phyloP scores from a whole-genome alignment of 129 eudicot species.

The sunflower (Helianthus annuus) region HanXRQr2.0-SUNRISE NC_035446.2:135956523-135957022 shows the following conservation, averaged over 20 bases:
- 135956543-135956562: too few species aligned
- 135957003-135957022: slow-evolving; percentile 3
- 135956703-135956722: slow-evolving; percentile 25
- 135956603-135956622: not conserved
- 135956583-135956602: not conserved
- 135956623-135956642: slow-evolving; percentile 28
- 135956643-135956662: slow-evolving; percentile 1
- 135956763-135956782: slow-evolving; percentile 7
- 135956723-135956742: slow-evolving; percentile 37
- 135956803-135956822: slow-evolving; percentile 6
- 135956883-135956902: slow-evolving; percentile 2
- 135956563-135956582: too few species aligned
- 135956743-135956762: slow-evolving; percentile 32
- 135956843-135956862: not conserved
- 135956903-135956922: slow-evolving; percentile 17
- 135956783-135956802: not conserved
- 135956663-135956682: slow-evolving; percentile 34
- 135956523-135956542: too few species aligned
- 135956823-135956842: slow-evolving; percentile 5
- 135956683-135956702: slow-evolving; percentile 27
- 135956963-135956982: slow-evolving; percentile 3
- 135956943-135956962: slow-evolving; percentile 23
- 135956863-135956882: not conserved
- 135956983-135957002: slow-evolving; percentile 5
- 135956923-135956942: slow-evolving; percentile 25